Evolutionary conservation across 1,139 yeast genomes (phyloP).

Genomic region (Blastobotrys proliferans): DNA sequence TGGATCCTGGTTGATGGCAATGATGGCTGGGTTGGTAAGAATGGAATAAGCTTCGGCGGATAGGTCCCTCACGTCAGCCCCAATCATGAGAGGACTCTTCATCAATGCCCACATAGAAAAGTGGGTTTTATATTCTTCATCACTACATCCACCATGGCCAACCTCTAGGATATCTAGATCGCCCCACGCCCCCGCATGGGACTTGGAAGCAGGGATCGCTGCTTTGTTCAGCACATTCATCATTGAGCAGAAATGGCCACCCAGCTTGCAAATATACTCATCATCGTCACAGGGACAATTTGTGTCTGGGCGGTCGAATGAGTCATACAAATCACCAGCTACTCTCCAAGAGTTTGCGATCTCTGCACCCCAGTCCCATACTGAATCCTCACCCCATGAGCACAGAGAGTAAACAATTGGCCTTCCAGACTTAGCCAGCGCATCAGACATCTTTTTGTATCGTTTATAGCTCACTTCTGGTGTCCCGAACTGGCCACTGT

Average conservation of each 20-base stretch:
- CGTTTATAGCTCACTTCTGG: slow-evolving; percentile 27
- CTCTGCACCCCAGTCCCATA: slow-evolving; percentile 32
- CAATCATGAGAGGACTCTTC: slow-evolving; percentile 32
- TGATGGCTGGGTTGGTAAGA: slow-evolving; percentile 26
- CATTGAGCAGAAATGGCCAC: slow-evolving; percentile 31
- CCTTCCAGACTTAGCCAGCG: slow-evolving; percentile 31
- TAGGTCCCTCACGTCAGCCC: slow-evolving; percentile 29
- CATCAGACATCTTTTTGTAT: slow-evolving; percentile 32
- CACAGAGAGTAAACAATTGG: slow-evolving; percentile 32
- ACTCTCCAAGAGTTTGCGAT: slow-evolving; percentile 34
- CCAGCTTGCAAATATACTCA: slow-evolving; percentile 25
- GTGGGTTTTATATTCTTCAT: slow-evolving; percentile 20
- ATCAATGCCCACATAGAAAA: slow-evolving; percentile 33
- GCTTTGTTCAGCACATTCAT: slow-evolving; percentile 33
- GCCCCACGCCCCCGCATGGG: slow-evolving; percentile 30
- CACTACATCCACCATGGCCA: slow-evolving; percentile 32
- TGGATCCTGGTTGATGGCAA: slow-evolving; percentile 31
- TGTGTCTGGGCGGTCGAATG: slow-evolving; percentile 28
- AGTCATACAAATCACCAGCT: slow-evolving; percentile 30
- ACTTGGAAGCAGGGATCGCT: slow-evolving; percentile 27
- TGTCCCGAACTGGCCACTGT: slow-evolving; percentile 29
- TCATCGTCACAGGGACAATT: slow-evolving; percentile 30
- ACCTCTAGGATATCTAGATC: slow-evolving; percentile 34
- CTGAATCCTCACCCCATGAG: slow-evolving; percentile 34
- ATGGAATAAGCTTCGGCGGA: slow-evolving; percentile 24